Percentiles rank a stretch among this genome's conserved stretches.
phyloP scores from a whole-genome alignment of 371 early-diverging fungal species.

The Gilbertella persicaria region DNA sequence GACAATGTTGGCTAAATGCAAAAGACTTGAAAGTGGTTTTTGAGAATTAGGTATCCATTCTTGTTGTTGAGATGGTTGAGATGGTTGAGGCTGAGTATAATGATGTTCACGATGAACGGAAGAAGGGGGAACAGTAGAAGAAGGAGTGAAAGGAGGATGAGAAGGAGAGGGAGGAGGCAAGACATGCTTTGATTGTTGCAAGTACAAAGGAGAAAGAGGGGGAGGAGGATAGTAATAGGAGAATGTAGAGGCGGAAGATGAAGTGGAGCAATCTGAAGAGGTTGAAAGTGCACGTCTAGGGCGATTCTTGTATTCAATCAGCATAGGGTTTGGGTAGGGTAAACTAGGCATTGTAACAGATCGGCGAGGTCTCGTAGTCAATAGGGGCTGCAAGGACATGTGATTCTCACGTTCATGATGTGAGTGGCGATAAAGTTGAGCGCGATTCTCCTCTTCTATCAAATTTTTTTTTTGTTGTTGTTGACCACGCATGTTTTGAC shows the following conservation, averaged over 20 bases:
- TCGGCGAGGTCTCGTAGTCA: slow-evolving; percentile 14
- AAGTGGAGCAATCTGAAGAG: slow-evolving; percentile 11
- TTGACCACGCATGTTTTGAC: slow-evolving; percentile 33
- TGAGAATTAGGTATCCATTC: slow-evolving; percentile 9
- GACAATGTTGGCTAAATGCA: slow-evolving; percentile 40
- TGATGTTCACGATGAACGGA: slow-evolving; percentile 3
- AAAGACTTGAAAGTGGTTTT: slow-evolving; percentile 22
- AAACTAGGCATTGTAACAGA: slow-evolving; percentile 25
- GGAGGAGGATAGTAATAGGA: slow-evolving; percentile 9
- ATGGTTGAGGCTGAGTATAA: background rate
- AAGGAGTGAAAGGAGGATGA: slow-evolving; percentile 1
- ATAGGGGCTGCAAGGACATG: slow-evolving; percentile 15
- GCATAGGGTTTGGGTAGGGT: slow-evolving; percentile 17
- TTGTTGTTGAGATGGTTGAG: slow-evolving; percentile 2
- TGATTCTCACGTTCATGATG: slow-evolving; percentile 13
- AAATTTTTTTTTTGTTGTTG: slow-evolving; percentile 9
- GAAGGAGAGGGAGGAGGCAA: slow-evolving; percentile 5
- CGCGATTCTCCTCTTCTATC: slow-evolving; percentile 4
- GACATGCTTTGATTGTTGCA: no score
- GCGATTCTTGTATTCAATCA: slow-evolving; percentile 5
- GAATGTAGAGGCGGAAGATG: slow-evolving; percentile 13
- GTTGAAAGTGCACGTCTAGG: slow-evolving; percentile 20
- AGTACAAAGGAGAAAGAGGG: slow-evolving; percentile 15
- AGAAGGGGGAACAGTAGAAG: slow-evolving; percentile 3
- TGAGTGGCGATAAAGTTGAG: slow-evolving; percentile 20